These are phyloP conservation scores for Phanerochaete sordida DNA, from an alignment of 768 basidiomycete species.

Conservation along the genomic window DNA sequence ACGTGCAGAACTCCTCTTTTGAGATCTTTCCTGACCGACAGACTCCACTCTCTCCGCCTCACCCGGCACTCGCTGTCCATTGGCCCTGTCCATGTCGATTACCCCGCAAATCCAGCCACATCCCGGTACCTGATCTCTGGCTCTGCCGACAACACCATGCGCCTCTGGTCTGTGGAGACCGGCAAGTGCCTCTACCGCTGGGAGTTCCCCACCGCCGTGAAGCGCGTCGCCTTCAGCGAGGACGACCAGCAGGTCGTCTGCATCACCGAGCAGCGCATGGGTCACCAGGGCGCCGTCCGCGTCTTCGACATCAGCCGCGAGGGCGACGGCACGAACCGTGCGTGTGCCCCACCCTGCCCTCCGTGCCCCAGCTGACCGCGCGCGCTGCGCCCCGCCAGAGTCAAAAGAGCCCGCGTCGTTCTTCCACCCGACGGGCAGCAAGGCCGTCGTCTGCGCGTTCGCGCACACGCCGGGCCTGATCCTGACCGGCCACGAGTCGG, in stretches of 20 bases:
- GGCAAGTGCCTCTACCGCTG: constrained; percentile 93
- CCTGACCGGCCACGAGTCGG: constrained; percentile 94
- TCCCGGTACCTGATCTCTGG: constrained; percentile 87
- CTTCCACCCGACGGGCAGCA: constrained; percentile 89
- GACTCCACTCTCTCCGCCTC: neutral
- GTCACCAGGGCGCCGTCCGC: constrained; percentile 84
- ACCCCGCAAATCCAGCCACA: constrained; percentile 48
- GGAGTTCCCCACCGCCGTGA: constrained; percentile 98
- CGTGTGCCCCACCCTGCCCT: constrained; percentile 27
- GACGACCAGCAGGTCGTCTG: constrained; percentile 82
- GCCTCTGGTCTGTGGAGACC: constrained; percentile 83
- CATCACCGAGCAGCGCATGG: constrained; percentile 98
- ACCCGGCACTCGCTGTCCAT: neutral
- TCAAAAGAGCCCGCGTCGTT: constrained; percentile 67
- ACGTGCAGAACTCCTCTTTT: constrained; percentile 28
- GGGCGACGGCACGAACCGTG: constrained; percentile 78
- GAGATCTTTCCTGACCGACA: neutral
- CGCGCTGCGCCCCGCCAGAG: constrained; percentile 45
- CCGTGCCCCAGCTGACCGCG: neutral
- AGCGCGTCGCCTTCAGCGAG: constrained; percentile 89
- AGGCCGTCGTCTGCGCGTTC: constrained; percentile 96
- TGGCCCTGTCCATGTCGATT: neutral
- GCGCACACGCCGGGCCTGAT: constrained; percentile 73
- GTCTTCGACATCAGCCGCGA: constrained; percentile 86
- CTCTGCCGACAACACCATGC: constrained; percentile 90